Evolutionary conservation across 768 basidiomycete genomes (phyloP).

Genomic region (Calocybe cyanea): DNA sequence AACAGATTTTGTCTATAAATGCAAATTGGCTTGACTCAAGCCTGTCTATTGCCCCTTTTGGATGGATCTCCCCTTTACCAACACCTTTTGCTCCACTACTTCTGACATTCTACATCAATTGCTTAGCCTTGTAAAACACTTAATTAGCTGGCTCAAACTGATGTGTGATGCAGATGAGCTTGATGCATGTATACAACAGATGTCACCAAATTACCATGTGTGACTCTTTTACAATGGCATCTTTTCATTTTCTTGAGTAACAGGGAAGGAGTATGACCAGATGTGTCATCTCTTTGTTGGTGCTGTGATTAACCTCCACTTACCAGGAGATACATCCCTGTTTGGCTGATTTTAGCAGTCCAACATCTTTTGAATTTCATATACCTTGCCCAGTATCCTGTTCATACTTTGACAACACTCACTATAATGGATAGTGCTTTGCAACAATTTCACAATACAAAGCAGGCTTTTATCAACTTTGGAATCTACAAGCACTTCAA

Average conservation of each 20-base stretch:
- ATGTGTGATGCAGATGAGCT: conserved; percentile 27
- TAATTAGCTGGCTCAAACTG: conserved; percentile 26
- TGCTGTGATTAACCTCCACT: conserved; percentile 21
- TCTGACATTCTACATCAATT: conserved; percentile 34
- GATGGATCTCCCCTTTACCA: conserved; percentile 23
- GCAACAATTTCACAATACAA: conserved; percentile 31
- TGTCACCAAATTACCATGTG: conserved; percentile 32
- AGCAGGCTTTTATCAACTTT: conserved; percentile 29
- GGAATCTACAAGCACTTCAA: conserved; percentile 34
- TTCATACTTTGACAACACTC: conserved; percentile 27
- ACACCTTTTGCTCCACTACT: conserved; percentile 23
- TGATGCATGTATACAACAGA: conserved; percentile 27
- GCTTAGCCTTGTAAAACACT: conserved; percentile 29
- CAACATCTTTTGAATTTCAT: conserved; percentile 35
- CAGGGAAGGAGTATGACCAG: conserved; percentile 30
- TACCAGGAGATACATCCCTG: conserved; percentile 5
- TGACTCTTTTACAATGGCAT: conserved; percentile 34
- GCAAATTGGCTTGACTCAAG: conserved; percentile 19
- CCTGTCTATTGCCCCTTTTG: conserved; percentile 23
- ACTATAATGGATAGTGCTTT: conserved; percentile 21
- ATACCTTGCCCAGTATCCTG: conserved; percentile 30
- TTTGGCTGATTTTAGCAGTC: conserved; percentile 22
- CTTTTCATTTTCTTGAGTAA: conserved; percentile 23
- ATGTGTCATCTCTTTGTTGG: conserved; percentile 29
- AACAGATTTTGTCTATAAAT: conserved; percentile 13